Evolutionary conservation across 129 eudicot genomes (phyloP).

Genomic region (Rutidosis leptorrhynchoides): DNA sequence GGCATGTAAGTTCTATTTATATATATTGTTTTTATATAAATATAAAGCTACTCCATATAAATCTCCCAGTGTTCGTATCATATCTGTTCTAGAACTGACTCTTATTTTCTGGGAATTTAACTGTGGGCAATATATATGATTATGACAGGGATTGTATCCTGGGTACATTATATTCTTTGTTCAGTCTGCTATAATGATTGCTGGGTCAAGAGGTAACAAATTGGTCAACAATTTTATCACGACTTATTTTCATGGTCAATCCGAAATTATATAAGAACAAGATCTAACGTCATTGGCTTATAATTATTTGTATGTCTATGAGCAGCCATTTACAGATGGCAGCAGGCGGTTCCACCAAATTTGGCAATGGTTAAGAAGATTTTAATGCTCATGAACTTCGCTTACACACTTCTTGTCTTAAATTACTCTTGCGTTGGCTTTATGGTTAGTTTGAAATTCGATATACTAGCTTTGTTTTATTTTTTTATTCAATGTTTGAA

Average conservation of each 20-base stretch:
- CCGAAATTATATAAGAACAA: neutral
- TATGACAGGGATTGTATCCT: constrained; percentile 81
- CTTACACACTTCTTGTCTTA: constrained; percentile 70
- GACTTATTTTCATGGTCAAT: neutral
- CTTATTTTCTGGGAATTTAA: neutral
- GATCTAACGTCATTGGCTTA: neutral
- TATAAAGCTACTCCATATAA: neutral
- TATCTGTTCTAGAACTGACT: neutral
- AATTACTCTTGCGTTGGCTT: constrained; percentile 85
- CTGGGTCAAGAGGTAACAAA: constrained; percentile 90
- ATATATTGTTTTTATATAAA: neutral
- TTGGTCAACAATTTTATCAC: neutral
- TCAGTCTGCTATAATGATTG: constrained; percentile 92
- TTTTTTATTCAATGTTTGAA: neutral
- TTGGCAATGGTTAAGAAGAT: constrained; percentile 44
- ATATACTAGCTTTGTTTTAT: neutral
- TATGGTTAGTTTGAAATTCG: constrained; percentile 49
- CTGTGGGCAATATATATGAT: constrained; percentile 6
- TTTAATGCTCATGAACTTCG: constrained; percentile 54
- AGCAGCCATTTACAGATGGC: constrained; percentile 91
- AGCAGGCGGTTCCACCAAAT: constrained; percentile 61
- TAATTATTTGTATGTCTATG: constrained; percentile 8
- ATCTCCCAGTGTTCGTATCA: neutral
- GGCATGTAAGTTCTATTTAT: constrained; percentile 87
- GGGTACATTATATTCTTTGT: constrained; percentile 93